Evolutionary conservation across 2,329 filamentous ascomycete species (phyloP).

Genomic region (Penicillium thymicola): DNA sequence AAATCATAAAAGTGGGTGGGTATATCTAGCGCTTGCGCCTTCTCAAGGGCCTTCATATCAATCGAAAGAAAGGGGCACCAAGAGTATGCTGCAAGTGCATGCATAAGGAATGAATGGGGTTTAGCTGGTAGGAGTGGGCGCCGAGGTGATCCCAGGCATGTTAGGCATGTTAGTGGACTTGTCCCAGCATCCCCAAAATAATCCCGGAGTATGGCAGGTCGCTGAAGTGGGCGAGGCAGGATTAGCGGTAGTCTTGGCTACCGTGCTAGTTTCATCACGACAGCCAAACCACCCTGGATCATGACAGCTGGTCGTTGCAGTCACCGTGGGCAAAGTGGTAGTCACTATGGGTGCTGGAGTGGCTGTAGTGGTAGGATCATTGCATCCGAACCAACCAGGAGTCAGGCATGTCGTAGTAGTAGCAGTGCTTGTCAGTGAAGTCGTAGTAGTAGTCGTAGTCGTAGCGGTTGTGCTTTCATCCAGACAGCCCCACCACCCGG

Average conservation of each 20-base stretch:
- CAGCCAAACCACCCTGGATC: constrained; percentile 35
- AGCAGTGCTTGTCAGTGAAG: constrained; percentile 25
- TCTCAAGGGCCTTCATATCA: background rate
- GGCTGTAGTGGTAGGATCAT: constrained; percentile 31
- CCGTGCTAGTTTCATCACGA: constrained; percentile 22
- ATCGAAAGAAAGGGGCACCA: background rate
- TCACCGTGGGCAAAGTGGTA: constrained; percentile 4
- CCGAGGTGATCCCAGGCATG: background rate
- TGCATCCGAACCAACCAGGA: constrained; percentile 41
- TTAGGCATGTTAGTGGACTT: background rate
- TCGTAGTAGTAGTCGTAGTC: constrained; percentile 15
- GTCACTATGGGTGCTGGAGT: constrained; percentile 15
- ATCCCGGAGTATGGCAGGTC: background rate
- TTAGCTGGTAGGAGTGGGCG: background rate
- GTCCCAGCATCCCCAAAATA: background rate
- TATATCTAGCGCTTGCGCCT: constrained; percentile 1
- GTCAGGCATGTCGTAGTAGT: constrained; percentile 35
- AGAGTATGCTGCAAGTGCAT: background rate
- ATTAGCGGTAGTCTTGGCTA: background rate
- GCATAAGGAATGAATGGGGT: background rate
- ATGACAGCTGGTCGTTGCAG: constrained; percentile 23
- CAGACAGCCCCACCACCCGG: constrained; percentile 38
- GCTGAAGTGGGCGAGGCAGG: background rate
- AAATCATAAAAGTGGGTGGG: constrained; percentile 5
- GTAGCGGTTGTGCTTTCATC: constrained; percentile 22